Percentiles rank a stretch among this genome's conserved stretches.
These are phyloP conservation scores for Epipyxis sp. DNA, from an alignment of 108 stramenopile genomes.

Conservation along the genomic window DNA sequence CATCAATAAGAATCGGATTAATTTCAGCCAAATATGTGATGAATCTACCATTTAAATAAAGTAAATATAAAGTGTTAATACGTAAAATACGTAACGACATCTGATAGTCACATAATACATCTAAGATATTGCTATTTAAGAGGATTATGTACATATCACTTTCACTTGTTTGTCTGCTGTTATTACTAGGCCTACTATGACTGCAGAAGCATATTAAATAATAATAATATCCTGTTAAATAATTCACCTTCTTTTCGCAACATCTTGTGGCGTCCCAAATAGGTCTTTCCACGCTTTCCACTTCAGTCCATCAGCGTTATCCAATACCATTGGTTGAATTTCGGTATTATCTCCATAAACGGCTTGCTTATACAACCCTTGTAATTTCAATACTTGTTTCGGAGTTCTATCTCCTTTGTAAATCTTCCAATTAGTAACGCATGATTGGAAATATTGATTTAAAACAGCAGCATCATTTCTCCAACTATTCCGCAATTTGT, in stretches of 20 bases:
- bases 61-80: too few species aligned
- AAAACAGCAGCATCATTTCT: conserved; percentile 14
- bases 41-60: too few species aligned
- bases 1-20: conserved; percentile 18
- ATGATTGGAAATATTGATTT: conserved; percentile 13
- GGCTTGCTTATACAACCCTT: conserved; percentile 28
- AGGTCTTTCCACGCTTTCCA: conserved; percentile 20
- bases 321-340: background rate
- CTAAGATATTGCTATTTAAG: too few species aligned
- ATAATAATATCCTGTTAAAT: too few species aligned
- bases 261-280: background rate
- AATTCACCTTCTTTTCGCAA: conserved; percentile 27
- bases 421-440: conserved; percentile 18
- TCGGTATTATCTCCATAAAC: conserved; percentile 23
- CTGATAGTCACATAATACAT: too few species aligned
- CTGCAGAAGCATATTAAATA: too few species aligned
- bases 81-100: too few species aligned
- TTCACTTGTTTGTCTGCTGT: too few species aligned
- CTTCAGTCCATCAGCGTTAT: background rate
- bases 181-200: too few species aligned
- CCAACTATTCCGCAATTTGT: conserved; percentile 4
- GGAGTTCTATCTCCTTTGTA: background rate
- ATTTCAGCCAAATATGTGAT: conserved; percentile 25
- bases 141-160: too few species aligned
- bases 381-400: conserved; percentile 15